phyloP scores from a whole-genome alignment of 805 yeast genomes.

The Cephaloascus albidus region DNA sequence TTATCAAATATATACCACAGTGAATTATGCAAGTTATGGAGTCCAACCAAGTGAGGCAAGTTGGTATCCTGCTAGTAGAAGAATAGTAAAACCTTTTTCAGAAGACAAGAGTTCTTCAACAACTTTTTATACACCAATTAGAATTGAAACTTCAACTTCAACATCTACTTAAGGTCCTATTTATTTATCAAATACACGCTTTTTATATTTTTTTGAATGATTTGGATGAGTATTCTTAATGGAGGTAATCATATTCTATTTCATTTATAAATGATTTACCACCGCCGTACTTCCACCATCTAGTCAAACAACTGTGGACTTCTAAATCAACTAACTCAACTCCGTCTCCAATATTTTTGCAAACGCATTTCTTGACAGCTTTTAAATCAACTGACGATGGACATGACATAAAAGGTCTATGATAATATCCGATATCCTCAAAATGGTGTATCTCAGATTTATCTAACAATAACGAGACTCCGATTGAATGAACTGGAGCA shows the following conservation, averaged over 20 bases:
- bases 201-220: too few relatives aligned
- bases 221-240: too few relatives aligned
- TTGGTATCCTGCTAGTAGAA: conserved; percentile 53
- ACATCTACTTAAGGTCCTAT: too few relatives aligned
- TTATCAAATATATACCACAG: conserved; percentile 50
- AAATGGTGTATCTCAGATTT: conserved; percentile 29
- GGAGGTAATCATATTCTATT: conserved; percentile 10
- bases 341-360: conserved; percentile 13
- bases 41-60: conserved; percentile 39
- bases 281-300: conserved; percentile 70
- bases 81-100: conserved; percentile 18
- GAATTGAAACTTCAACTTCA: neutral
- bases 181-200: too few relatives aligned
- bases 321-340: conserved; percentile 1
- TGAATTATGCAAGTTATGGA: conserved; percentile 68
- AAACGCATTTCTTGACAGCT: conserved; percentile 27
- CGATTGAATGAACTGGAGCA: conserved; percentile 36
- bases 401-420: conserved; percentile 31
- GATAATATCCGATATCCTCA: conserved; percentile 34
- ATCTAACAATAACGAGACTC: conserved; percentile 21
- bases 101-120: neutral
- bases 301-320: conserved; percentile 28
- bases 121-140: neutral
- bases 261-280: conserved; percentile 51
- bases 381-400: conserved; percentile 23